Evolutionary conservation across 2,329 filamentous ascomycete genomes (phyloP).

Genomic region (Hypoxylon sp.): DNA sequence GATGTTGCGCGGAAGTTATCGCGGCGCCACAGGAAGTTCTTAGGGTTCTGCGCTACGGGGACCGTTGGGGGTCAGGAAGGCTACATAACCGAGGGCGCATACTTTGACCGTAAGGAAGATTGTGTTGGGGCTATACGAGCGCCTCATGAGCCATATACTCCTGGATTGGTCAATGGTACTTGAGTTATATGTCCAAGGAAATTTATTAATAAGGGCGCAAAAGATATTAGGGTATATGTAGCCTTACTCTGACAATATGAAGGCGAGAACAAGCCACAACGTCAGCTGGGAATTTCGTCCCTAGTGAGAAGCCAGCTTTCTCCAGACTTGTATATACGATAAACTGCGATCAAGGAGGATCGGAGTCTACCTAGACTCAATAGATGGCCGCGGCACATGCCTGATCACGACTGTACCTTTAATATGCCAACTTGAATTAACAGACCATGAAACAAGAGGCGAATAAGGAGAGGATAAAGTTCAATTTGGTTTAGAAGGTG

Average conservation of each 20-base stretch:
- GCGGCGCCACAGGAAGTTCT: slow-evolving; percentile 40
- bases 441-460: neutral
- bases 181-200: neutral
- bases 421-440: neutral
- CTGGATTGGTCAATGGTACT: neutral
- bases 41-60: slow-evolving; percentile 48
- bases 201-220: neutral
- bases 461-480: neutral
- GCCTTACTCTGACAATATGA: neutral
- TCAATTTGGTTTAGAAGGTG: neutral
- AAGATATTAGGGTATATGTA: neutral
- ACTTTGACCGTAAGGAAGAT: slow-evolving; percentile 41
- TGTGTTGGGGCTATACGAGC: slow-evolving; percentile 28
- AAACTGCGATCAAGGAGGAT: neutral
- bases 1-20: slow-evolving; percentile 48
- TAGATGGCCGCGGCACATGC: neutral
- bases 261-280: too few species aligned
- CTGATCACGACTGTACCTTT: neutral
- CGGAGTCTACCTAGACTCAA: too few species aligned
- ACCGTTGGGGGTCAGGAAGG: slow-evolving; percentile 48
- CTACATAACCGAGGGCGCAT: slow-evolving; percentile 45
- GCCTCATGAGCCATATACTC: neutral
- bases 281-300: too few species aligned
- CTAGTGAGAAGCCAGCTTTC: too few species aligned
- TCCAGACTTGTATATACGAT: too few species aligned